Conservation (phyloP, 495 filamentous ascomycete genomes). For the Talaromyces borbonicus region DNA sequence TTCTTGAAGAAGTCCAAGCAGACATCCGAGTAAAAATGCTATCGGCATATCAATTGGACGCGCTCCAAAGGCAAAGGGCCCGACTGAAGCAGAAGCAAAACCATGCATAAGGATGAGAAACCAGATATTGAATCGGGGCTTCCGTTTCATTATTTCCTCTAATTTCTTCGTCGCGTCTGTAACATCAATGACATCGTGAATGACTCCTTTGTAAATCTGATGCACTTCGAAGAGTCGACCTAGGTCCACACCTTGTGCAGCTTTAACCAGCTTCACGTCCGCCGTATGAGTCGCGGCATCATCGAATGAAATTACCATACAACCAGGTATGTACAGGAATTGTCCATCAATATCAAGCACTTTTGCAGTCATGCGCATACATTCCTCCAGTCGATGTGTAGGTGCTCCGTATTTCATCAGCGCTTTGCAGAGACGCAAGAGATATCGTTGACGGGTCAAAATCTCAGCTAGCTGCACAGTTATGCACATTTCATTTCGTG, state of each 20-base stretch:
- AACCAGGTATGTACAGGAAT: conserved; percentile 86
- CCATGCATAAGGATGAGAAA: conserved; percentile 76
- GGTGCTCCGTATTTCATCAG: conserved; percentile 80
- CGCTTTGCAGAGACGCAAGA: conserved; percentile 74
- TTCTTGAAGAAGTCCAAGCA: conserved; percentile 75
- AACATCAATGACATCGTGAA: conserved; percentile 77
- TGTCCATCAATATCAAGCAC: conserved; percentile 86
- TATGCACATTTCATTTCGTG: conserved; percentile 64
- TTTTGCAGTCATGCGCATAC: conserved; percentile 83
- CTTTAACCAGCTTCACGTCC: conserved; percentile 80
- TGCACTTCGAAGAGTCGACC: conserved; percentile 78
- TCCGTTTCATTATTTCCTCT: conserved; percentile 51
- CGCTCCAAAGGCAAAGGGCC: conserved; percentile 85
- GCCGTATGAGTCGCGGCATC: conserved; percentile 83
- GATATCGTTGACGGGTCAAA: conserved; percentile 70
- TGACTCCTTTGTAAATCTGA: conserved; percentile 85
- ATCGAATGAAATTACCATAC: conserved; percentile 94
- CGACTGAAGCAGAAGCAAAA: conserved; percentile 65
- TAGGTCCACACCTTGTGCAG: conserved; percentile 69
- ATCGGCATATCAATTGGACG: conserved; percentile 82
- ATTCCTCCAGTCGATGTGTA: conserved; percentile 70
- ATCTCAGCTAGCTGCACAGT: conserved; percentile 84
- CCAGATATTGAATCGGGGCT: conserved; percentile 58
- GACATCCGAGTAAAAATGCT: conserved; percentile 72
- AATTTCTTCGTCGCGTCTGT: conserved; percentile 70